A percentile compares a stretch with the other conserved stretches of the same genome.
Conservation (phyloP, 805 yeast species). For the Candida nanaspora region DNA sequence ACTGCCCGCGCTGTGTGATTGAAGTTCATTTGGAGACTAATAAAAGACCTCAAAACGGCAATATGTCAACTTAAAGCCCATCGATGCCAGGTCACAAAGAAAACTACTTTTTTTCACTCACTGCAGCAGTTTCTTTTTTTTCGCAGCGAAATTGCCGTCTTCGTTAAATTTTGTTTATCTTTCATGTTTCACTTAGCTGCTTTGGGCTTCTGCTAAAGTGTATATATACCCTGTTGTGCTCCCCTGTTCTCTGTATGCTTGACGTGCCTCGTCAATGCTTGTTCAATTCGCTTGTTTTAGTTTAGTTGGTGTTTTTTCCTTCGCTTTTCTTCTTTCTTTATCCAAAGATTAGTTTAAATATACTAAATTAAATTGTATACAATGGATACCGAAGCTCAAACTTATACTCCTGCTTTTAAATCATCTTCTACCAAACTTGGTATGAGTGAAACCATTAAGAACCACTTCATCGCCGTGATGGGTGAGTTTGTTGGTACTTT, state of each 20-base stretch:
- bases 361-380: neutral
- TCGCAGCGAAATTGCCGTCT: neutral
- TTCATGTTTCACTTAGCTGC: neutral
- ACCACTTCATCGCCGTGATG: constrained; percentile 58
- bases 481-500: constrained; percentile 88
- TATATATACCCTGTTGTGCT: neutral
- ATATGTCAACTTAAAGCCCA: neutral
- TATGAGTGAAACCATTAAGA: constrained; percentile 38
- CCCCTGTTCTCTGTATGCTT: too few species aligned
- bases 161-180: neutral
- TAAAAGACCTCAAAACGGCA: neutral
- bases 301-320: neutral
- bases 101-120: neutral
- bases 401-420: constrained; percentile 33
- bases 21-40: too few species aligned
- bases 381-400: constrained; percentile 34
- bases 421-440: constrained; percentile 23
- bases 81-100: neutral
- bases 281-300: too few species aligned
- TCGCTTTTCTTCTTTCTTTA: neutral
- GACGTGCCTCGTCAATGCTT: too few species aligned
- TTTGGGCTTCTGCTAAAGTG: neutral
- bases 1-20: too few species aligned
- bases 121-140: neutral
- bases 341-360: neutral